phyloP scores from a whole-genome alignment of 768 basidiomycete species.

The Trametes elegans region DNA sequence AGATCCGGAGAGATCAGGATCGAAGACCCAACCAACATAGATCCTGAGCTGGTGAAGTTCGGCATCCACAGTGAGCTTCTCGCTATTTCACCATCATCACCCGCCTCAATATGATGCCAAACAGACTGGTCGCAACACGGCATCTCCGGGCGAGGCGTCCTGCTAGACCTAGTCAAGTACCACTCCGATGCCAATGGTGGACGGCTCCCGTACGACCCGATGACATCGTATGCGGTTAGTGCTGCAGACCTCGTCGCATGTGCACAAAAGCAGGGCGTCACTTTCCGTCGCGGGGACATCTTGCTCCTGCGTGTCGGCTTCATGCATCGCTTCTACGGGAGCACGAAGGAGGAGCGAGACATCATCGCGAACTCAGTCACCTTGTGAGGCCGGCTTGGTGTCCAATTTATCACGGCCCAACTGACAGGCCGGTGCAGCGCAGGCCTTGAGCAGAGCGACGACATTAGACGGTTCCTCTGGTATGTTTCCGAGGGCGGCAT shows the following conservation, averaged over 20 bases:
- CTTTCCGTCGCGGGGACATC: slow-evolving; percentile 59
- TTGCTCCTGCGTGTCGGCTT: slow-evolving; percentile 61
- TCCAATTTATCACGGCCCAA: background rate
- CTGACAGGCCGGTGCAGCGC: slow-evolving; percentile 40
- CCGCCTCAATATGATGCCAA: background rate
- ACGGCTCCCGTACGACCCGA: slow-evolving; percentile 60
- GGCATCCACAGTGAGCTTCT: slow-evolving; percentile 67
- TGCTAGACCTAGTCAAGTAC: slow-evolving; percentile 61
- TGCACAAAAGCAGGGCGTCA: slow-evolving; percentile 55
- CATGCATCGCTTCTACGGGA: slow-evolving; percentile 51
- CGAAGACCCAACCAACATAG: slow-evolving; percentile 47
- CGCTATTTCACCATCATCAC: background rate
- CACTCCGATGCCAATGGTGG: slow-evolving; percentile 37
- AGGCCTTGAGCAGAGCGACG: slow-evolving; percentile 65
- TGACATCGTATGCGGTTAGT: slow-evolving; percentile 51
- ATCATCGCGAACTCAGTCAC: slow-evolving; percentile 45
- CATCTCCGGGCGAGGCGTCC: slow-evolving; percentile 65
- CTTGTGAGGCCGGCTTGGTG: slow-evolving; percentile 39
- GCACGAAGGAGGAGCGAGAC: slow-evolving; percentile 44
- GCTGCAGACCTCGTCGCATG: slow-evolving; percentile 57
- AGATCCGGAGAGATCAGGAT: slow-evolving; percentile 46
- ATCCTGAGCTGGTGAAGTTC: slow-evolving; percentile 45
- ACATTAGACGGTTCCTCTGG: slow-evolving; percentile 76
- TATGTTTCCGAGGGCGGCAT: slow-evolving; percentile 28
- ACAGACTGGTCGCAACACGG: slow-evolving; percentile 71